Evolutionary conservation across 2,329 filamentous ascomycete genomes (phyloP), one percentile per base, ranked within the genome.

Genomic region (Tolypocladium amazonense): DNA sequence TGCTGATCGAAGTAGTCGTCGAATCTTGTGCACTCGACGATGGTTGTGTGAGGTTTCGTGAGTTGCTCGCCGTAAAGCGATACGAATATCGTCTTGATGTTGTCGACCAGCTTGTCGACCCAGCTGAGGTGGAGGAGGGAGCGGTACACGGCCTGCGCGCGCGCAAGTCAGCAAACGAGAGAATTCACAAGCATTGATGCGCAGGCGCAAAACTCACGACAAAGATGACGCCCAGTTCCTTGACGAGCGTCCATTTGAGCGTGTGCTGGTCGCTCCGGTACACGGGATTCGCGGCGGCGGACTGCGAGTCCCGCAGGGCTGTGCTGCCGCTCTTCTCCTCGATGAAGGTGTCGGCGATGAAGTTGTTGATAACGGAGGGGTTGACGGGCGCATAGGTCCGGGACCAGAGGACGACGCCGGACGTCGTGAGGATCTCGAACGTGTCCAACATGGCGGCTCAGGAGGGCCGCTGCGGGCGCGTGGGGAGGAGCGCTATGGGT

Each of bases 261-360:
- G 92, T 97, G 71, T 97, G 95, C 66, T 95, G 92, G 67, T 97
- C 94, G 69, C 90, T 89, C 74, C 85, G 90, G 77, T 94, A 99
- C 0, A 87, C 81, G 20, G 89, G 84, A 66, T 90, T 90, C 57
- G 76, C 78, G 20, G 83, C 77, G 18, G 85, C 81, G 8, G 86
- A 84, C 56, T 75, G 77, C 56, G 80, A 75, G 62, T 86, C 82
- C 65, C 85, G 84, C 58, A 85, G 79, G 59, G 83, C 79, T 58
- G 82, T 79, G 57, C 80, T 80, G 60, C 85, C 81, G 62, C 84
- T 83, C 73, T 90, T 92, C 79, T 97, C 93, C 76, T 99, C 94
- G 70, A 99, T 97, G 73, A 99, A 97, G 71, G 97, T 90, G 75
- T 97, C 92, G 72, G 88, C 87, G 75, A 99, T 97, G 74, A 99